Percentiles rank a stretch among this genome's conserved stretches.
Conservation (phyloP, 345 rosid genomes). For the Stellera chamaejasme region DNA sequence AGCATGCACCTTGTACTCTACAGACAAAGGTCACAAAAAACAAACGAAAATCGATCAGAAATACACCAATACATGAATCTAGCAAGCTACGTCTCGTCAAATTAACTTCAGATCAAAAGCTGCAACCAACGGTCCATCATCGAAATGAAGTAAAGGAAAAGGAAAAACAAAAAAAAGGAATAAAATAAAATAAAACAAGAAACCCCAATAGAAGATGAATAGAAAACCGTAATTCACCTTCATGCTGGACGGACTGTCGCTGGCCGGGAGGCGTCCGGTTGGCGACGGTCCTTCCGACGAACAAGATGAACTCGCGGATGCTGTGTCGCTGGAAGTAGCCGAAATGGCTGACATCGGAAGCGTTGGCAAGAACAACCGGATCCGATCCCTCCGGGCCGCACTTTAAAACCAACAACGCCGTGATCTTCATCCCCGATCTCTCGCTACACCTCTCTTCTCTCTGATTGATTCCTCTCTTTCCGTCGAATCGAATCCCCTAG, state of each 20-base stretch:
- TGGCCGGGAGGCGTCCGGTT: slow-evolving; percentile 76
- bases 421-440: slow-evolving; percentile 65
- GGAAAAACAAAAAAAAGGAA: not conserved
- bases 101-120: not conserved
- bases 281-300: slow-evolving; percentile 90
- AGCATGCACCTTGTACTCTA: slow-evolving; percentile 92
- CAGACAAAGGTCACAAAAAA: slow-evolving; percentile 9
- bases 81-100: not conserved
- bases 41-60: not conserved
- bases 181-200: not conserved
- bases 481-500: no score
- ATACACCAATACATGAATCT: not conserved
- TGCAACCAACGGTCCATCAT: not conserved
- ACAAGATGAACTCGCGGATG: slow-evolving; percentile 79
- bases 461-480: no score
- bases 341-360: slow-evolving; percentile 75
- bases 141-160: not conserved
- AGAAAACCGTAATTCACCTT: slow-evolving; percentile 37
- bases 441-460: not conserved
- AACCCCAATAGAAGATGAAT: not conserved
- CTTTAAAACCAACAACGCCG: slow-evolving; percentile 75
- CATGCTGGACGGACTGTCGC: slow-evolving; percentile 90
- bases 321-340: slow-evolving; percentile 86
- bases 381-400: slow-evolving; percentile 56
- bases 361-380: slow-evolving; percentile 60